A percentile compares a stretch with the other conserved stretches of the same genome.
Evolutionary conservation across 2,329 filamentous ascomycete genomes (phyloP).

Genomic region (Colletotrichum sp.): DNA sequence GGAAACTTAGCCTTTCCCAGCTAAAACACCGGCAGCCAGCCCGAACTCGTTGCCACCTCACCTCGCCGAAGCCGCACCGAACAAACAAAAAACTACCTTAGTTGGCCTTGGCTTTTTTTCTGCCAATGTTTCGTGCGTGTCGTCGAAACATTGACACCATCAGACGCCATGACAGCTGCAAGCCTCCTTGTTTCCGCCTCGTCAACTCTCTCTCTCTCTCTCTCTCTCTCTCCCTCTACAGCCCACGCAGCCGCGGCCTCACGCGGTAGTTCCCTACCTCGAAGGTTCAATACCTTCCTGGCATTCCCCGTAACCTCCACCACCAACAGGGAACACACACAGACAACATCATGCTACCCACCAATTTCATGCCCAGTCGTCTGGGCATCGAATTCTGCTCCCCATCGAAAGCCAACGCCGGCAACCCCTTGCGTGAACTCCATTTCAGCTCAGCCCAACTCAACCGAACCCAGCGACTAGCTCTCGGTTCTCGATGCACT

Average conservation of each 20-base stretch:
- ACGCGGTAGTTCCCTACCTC: not conserved
- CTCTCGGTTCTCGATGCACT: not conserved
- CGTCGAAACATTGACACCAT: conserved; percentile 11
- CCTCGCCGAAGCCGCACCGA: not conserved
- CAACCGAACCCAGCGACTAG: not conserved
- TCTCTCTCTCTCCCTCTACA: not conserved
- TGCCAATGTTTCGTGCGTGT: conserved; percentile 13
- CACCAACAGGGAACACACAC: not conserved
- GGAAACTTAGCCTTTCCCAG: not conserved
- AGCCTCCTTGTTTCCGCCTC: not conserved
- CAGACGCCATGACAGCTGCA: not conserved
- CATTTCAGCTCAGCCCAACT: not conserved
- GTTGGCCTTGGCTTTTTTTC: conserved; percentile 2
- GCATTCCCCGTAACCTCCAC: not conserved
- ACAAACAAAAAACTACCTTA: not conserved
- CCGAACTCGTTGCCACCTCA: not conserved
- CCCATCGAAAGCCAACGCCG: not conserved
- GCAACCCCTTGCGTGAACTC: not conserved
- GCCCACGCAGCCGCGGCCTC: not conserved
- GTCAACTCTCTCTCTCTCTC: not conserved
- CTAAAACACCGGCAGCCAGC: not conserved
- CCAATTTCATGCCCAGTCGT: not conserved
- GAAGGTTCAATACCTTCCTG: not conserved
- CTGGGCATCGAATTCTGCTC: not conserved
- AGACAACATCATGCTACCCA: not conserved